These are phyloP conservation scores for Talaromyces islandicus DNA, from an alignment of 2,329 filamentous ascomycete genomes.

Conservation along the genomic window DNA sequence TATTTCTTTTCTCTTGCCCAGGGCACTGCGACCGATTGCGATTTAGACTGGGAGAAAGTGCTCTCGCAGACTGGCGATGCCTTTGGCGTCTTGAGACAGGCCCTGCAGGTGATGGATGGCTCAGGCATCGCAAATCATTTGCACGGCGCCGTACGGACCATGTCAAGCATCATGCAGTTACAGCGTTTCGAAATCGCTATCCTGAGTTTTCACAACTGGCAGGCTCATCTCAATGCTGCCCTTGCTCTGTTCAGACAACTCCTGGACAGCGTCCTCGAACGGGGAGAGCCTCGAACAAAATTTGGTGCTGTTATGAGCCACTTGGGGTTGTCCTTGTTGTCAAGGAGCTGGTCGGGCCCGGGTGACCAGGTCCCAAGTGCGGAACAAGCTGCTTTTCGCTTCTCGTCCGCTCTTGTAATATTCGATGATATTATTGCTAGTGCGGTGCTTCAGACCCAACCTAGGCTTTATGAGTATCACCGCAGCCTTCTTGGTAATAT, in stretches of 20 bases:
- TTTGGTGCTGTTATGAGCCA: conserved; percentile 1
- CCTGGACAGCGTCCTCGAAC: neutral
- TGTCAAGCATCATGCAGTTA: conserved; percentile 31
- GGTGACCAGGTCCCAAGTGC: conserved; percentile 21
- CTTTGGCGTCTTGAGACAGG: conserved; percentile 3
- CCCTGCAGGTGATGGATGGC: conserved; percentile 2
- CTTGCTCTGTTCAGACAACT: conserved; percentile 26
- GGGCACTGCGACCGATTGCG: conserved; percentile 3
- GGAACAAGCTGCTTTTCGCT: conserved; percentile 32
- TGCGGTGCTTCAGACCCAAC: conserved; percentile 24
- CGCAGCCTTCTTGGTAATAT: conserved; percentile 19
- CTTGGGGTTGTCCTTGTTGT: neutral
- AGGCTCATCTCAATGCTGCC: conserved; percentile 27
- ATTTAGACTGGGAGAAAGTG: conserved; percentile 4
- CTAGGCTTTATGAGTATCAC: conserved; percentile 17
- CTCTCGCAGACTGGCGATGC: conserved; percentile 3
- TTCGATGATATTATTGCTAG: conserved; percentile 32
- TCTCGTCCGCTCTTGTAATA: conserved; percentile 28
- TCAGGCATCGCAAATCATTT: conserved; percentile 4
- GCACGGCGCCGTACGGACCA: conserved; percentile 14
- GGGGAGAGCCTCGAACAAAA: neutral
- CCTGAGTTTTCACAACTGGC: conserved; percentile 21
- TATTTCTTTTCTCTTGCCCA: conserved; percentile 49
- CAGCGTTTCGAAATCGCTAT: conserved; percentile 20
- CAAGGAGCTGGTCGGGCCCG: neutral